phyloP scores from a whole-genome alignment of 2,329 filamentous ascomycete species.

The Claviceps sp. region DNA sequence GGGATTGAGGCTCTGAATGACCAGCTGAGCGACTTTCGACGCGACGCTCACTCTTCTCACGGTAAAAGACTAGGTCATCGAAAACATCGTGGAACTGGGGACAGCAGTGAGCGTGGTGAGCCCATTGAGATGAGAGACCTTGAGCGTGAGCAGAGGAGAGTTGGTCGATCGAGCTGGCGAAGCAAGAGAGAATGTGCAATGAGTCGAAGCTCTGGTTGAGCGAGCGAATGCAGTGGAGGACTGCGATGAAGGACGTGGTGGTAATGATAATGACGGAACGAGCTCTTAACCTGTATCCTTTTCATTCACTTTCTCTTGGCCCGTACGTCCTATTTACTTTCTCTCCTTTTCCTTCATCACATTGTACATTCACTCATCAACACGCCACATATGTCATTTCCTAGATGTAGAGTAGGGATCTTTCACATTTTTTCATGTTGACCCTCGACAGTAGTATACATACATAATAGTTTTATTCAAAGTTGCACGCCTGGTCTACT shows the following conservation, averaged over 20 bases:
- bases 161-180: conserved; percentile 8
- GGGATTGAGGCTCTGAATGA: conserved; percentile 24
- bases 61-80: conserved; percentile 12
- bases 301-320: not conserved
- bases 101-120: conserved; percentile 15
- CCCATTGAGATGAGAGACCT: conserved; percentile 18
- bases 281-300: not conserved
- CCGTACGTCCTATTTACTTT: not conserved
- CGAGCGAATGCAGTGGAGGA: conserved; percentile 9
- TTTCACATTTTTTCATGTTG: too few relatives aligned
- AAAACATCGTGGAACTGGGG: conserved; percentile 15
- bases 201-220: conserved; percentile 24
- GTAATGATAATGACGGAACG: not conserved
- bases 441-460: too few relatives aligned
- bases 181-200: conserved; percentile 23
- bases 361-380: too few relatives aligned
- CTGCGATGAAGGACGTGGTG: not conserved
- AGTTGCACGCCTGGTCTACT: too few relatives aligned
- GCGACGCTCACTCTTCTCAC: conserved; percentile 18
- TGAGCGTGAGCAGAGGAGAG: conserved; percentile 2
- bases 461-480: too few relatives aligned
- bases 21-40: conserved; percentile 22
- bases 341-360: too few relatives aligned
- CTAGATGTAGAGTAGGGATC: too few relatives aligned
- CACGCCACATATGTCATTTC: too few relatives aligned